Base-by-base conservation (phyloP, 1,139 yeast genomes). In the Diutina catenulata region DNA sequence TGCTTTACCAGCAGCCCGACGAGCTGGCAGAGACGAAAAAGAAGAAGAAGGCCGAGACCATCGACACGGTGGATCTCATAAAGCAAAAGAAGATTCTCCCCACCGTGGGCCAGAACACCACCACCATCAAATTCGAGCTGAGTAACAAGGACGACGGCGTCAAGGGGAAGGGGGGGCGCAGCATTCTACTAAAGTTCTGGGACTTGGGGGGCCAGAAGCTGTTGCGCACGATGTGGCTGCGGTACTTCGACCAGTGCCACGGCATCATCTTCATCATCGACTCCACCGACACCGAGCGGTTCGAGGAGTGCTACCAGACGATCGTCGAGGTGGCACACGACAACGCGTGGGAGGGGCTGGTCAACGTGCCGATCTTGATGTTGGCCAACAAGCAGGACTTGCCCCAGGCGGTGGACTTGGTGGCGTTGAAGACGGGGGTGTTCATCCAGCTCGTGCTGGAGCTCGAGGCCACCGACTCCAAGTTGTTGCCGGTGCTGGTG, bases 161-260 rank as follows among this genome's bases (percentile, higher is more conserved):
- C 22, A 33, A 23, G 10, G 37, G 37, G 16, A 23, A 33, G 10
- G 36, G 28, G 2, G 26, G 19, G n/a, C 28, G 28, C 14, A 71
- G 72, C 39, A 67, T 72, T 39, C 65, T 70, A 42, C 62, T 91
- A 41, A 84, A 87, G 52, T 74, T 91, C 48, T 91, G 97, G 97
- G 98, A 91, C 57, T 76, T 91, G 32, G 97, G 97, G 7, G 98
- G 98, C 5, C 97, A 91, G 56, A 79, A 76, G 51, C 68, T 83
- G 20, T 62, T 91, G 38, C 67, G 97, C 37, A 66, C 76, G 28
- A 68, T 91, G 69, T 91, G 98, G 98, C 70, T 80, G 11, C 75
- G 86, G 42, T 91, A 91, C 61, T 91, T 78, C 58, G 64, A 68
- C 21, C 82, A 80, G 41, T 83, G 95, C 40, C 96, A 91, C 56